phyloP scores from a whole-genome alignment of 768 basidiomycete genomes.

The Russula olivacea region DNA sequence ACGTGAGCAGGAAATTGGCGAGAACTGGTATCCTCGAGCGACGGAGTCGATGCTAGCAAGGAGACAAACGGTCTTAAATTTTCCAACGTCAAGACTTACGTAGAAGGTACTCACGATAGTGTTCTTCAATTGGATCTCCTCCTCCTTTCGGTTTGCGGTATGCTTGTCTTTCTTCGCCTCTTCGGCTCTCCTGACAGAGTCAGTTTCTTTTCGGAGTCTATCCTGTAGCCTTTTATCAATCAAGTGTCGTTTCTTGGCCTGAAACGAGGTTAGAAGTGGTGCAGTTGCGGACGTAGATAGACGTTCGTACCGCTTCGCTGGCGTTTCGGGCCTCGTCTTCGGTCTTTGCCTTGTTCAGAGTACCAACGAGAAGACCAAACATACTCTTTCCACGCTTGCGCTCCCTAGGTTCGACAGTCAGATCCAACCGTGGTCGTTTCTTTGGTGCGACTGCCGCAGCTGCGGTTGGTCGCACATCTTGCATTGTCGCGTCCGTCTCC shows the following conservation, averaged over 20 bases:
- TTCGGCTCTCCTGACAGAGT: conserved; percentile 77
- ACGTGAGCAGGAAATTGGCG: conserved; percentile 70
- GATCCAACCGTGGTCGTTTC: conserved; percentile 71
- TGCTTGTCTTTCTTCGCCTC: conserved; percentile 83
- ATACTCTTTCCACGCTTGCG: conserved; percentile 83
- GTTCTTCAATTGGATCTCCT: conserved; percentile 75
- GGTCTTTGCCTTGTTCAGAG: conserved; percentile 80
- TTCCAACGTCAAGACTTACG: not conserved
- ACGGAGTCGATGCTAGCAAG: conserved; percentile 61
- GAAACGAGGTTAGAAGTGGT: conserved; percentile 6
- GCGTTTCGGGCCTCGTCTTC: conserved; percentile 80
- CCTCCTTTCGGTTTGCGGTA: conserved; percentile 69
- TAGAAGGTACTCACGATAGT: conserved; percentile 54
- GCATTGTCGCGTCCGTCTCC: conserved; percentile 25
- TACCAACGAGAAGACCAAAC: conserved; percentile 79
- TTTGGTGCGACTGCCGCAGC: conserved; percentile 35
- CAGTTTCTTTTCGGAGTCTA: conserved; percentile 81
- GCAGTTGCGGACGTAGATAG: not conserved
- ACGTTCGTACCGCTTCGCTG: conserved; percentile 65
- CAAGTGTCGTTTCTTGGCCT: conserved; percentile 81
- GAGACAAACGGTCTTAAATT: not conserved
- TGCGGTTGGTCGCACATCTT: conserved; percentile 25
- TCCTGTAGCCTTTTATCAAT: conserved; percentile 81
- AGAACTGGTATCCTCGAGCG: conserved; percentile 64
- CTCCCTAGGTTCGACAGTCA: conserved; percentile 51